These are phyloP conservation scores for Cornus kousa DNA, from an alignment of 148 eudicot species.

Conservation along the genomic window DNA sequence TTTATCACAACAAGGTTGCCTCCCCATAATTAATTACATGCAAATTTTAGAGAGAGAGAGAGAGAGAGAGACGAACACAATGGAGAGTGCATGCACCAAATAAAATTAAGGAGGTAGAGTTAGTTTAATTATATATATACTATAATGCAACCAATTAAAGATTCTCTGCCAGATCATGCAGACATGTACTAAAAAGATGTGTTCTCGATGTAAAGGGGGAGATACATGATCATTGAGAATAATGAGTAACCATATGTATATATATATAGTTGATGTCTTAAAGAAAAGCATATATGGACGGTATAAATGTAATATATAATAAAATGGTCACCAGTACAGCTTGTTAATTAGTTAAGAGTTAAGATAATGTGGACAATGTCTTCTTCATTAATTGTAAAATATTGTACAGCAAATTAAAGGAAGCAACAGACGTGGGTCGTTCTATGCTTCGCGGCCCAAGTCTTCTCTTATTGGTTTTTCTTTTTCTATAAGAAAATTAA, in stretches of 20 bases:
- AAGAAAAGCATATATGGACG: conserved; percentile 13
- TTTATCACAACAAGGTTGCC: conserved; percentile 79
- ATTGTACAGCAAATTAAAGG: too few relatives aligned
- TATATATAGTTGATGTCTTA: conserved; percentile 6
- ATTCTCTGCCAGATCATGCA: conserved; percentile 50
- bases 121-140: neutral
- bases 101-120: conserved; percentile 5
- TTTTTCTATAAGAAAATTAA: too few relatives aligned
- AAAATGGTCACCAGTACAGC: neutral
- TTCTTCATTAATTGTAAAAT: too few relatives aligned
- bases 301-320: neutral
- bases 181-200: conserved; percentile 18
- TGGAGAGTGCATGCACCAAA: conserved; percentile 8
- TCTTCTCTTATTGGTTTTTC: too few relatives aligned
- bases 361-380: too few relatives aligned
- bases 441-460: too few relatives aligned
- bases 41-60: neutral
- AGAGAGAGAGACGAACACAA: too few relatives aligned
- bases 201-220: neutral
- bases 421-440: too few relatives aligned
- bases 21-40: conserved; percentile 44
- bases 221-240: conserved; percentile 15
- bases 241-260: neutral
- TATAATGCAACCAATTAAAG: conserved; percentile 34
- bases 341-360: too few relatives aligned